These are phyloP conservation scores for Musa troglodytarum DNA, from an alignment of 176 grass and related monocot genomes.

Conservation along the genomic window DNA sequence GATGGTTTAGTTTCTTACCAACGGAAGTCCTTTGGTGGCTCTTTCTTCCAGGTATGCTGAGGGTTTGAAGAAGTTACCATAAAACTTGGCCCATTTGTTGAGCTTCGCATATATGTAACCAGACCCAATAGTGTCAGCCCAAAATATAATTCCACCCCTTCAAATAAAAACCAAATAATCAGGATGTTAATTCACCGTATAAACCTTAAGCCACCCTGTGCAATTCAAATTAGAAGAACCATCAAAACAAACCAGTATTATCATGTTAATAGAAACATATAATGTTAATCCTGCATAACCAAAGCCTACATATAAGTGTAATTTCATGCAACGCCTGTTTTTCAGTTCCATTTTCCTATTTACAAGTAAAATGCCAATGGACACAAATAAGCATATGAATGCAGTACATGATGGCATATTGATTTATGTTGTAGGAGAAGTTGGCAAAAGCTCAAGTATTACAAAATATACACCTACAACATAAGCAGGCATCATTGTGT, in stretches of 20 bases:
- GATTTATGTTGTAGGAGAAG: not conserved
- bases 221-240: not conserved
- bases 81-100: slow-evolving; percentile 61
- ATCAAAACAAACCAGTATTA: no score
- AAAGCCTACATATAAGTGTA: not conserved
- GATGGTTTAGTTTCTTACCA: slow-evolving; percentile 39
- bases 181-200: not conserved
- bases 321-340: not conserved
- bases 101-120: slow-evolving; percentile 69
- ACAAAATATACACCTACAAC: not conserved
- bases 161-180: slow-evolving; percentile 19
- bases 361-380: not conserved
- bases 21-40: slow-evolving; percentile 39
- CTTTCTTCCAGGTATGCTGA: slow-evolving; percentile 65
- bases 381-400: no score
- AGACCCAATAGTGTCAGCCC: slow-evolving; percentile 78
- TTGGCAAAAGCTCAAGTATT: not conserved
- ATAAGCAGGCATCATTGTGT: not conserved
- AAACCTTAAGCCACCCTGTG: not conserved
- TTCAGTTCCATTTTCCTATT: not conserved
- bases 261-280: no score
- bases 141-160: slow-evolving; percentile 91
- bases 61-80: slow-evolving; percentile 73
- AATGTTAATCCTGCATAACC: not conserved
- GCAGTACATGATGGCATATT: not conserved